Percentiles rank a stretch among this genome's conserved stretches.
Conservation (phyloP, 73 alveolate genomes). For the Blepharisma japonicum region DNA sequence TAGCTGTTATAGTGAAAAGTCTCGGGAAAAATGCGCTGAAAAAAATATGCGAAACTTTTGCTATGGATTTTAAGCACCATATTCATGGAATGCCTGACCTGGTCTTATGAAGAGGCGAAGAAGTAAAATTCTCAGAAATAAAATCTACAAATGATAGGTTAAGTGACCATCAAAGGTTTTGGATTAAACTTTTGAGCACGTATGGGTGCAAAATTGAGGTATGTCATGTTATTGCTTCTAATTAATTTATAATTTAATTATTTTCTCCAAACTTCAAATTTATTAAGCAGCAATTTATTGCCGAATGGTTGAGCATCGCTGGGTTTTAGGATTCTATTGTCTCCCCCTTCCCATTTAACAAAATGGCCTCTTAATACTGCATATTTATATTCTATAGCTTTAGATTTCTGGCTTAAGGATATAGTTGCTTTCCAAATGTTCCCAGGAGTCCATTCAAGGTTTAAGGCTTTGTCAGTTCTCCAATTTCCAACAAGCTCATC, state of each 20-base stretch:
- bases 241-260: neutral
- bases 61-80: conserved; percentile 69
- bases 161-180: conserved; percentile 81
- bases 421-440: neutral
- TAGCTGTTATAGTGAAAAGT: conserved; percentile 41
- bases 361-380: neutral
- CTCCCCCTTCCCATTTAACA: conserved; percentile 26
- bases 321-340: neutral
- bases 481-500: conserved; percentile 2
- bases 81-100: conserved; percentile 89
- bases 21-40: conserved; percentile 57
- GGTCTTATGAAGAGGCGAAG: conserved; percentile 70
- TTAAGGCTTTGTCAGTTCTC: neutral
- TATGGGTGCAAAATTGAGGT: conserved; percentile 68
- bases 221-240: conserved; percentile 48
- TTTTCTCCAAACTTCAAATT: neutral
- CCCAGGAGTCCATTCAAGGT: neutral
- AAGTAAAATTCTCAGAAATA: conserved; percentile 81
- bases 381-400: conserved; percentile 3
- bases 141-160: conserved; percentile 80
- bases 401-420: no score
- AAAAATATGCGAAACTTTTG: conserved; percentile 52
- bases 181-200: conserved; percentile 69
- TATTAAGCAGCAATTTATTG: neutral
- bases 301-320: neutral